phyloP scores from a whole-genome alignment of 768 basidiomycete genomes.

The Chiua virens region DNA sequence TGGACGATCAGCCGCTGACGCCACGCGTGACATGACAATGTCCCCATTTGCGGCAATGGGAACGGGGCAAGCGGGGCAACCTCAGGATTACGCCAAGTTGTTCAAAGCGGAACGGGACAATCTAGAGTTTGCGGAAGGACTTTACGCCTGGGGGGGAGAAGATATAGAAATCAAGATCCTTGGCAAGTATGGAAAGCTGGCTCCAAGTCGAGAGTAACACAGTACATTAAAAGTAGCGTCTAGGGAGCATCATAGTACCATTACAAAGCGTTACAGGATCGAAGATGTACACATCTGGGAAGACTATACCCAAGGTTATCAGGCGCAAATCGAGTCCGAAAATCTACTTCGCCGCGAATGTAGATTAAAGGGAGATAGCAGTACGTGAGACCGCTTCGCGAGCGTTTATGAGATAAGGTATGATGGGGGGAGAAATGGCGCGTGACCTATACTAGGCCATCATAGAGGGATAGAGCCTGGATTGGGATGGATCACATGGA shows the following conservation, averaged over 20 bases:
- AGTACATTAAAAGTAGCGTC: slow-evolving; percentile 18
- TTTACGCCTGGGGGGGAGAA: slow-evolving; percentile 81
- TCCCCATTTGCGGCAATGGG: slow-evolving; percentile 64
- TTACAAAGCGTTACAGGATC: slow-evolving; percentile 31
- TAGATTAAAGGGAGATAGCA: slow-evolving; percentile 29
- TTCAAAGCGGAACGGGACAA: slow-evolving; percentile 93
- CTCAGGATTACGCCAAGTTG: slow-evolving; percentile 86
- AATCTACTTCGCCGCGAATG: slow-evolving; percentile 11
- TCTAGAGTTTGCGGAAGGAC: slow-evolving; percentile 84
- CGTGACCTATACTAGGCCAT: slow-evolving; percentile 75
- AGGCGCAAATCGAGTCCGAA: slow-evolving; percentile 12
- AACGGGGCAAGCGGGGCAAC: slow-evolving; percentile 48
- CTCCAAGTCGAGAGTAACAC: slow-evolving; percentile 25
- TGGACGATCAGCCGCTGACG: slow-evolving; percentile 72
- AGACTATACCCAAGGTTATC: slow-evolving; percentile 11
- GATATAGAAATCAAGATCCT: slow-evolving; percentile 81
- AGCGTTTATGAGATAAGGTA: slow-evolving; percentile 26
- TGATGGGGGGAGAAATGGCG: slow-evolving; percentile 2
- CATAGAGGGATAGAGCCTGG: slow-evolving; percentile 92
- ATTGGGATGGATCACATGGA: slow-evolving; percentile 19
- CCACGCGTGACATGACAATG: slow-evolving; percentile 69
- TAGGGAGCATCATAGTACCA: slow-evolving; percentile 17
- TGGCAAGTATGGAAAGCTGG: slow-evolving; percentile 69
- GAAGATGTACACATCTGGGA: slow-evolving; percentile 24
- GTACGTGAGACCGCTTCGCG: slow-evolving; percentile 19